phyloP scores from a whole-genome alignment of 2,329 filamentous ascomycete species.

The Fusarium incarnatum region DNA sequence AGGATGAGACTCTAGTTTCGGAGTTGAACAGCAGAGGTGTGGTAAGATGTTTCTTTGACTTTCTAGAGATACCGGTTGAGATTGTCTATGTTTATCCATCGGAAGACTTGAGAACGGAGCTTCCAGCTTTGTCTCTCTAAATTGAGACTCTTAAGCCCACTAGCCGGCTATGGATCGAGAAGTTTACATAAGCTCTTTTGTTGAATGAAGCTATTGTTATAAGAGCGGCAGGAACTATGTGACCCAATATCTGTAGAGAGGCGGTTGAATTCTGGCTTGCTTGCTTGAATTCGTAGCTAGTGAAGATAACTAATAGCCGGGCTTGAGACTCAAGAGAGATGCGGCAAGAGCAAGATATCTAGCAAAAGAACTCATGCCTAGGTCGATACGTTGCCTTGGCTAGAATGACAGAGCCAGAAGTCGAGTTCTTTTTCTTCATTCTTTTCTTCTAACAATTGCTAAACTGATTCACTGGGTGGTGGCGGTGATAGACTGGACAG shows the following conservation, averaged over 20 bases:
- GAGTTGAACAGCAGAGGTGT: background rate
- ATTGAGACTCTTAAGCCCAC: too few species aligned
- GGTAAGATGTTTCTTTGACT: background rate
- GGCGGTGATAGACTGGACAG: fast-evolving
- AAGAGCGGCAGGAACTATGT: background rate
- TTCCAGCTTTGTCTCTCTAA: background rate
- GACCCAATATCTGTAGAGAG: too few species aligned
- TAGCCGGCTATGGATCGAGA: background rate
- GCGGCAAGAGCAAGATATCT: background rate
- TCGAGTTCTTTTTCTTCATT: background rate
- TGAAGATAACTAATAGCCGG: background rate
- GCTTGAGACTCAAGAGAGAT: too few species aligned
- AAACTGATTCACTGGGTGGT: background rate
- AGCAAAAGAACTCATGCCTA: background rate
- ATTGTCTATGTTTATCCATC: background rate
- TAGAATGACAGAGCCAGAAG: background rate
- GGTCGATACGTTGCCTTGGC: background rate
- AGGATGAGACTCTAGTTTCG: background rate
- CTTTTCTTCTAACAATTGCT: background rate
- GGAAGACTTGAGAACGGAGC: too few species aligned
- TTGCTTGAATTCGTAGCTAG: background rate
- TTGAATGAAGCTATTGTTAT: background rate
- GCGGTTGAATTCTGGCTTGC: background rate
- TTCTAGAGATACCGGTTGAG: background rate
- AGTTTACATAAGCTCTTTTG: fast-evolving